Conservation (phyloP, 345 rosid genomes). For the Clausena lansium region DNA sequence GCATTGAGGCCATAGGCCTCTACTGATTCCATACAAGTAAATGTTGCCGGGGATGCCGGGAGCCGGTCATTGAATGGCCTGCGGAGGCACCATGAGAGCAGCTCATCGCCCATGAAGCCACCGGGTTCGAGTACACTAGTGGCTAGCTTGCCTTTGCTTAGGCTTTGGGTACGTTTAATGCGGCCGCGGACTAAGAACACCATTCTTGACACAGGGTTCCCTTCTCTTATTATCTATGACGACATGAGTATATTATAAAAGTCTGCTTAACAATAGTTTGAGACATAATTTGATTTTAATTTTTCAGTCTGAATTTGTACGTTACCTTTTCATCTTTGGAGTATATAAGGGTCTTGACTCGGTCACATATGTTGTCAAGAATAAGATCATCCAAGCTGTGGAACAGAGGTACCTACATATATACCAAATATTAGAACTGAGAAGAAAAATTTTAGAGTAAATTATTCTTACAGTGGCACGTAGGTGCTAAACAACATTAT, state of each 20-base stretch:
- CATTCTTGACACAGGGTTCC: constrained; percentile 86
- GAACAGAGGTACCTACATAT: constrained; percentile 77
- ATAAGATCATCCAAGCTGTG: constrained; percentile 76
- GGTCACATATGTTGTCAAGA: constrained; percentile 88
- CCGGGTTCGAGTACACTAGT: constrained; percentile 70
- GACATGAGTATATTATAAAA: too few relatives aligned
- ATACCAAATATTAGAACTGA: background rate
- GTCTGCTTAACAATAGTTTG: too few relatives aligned
- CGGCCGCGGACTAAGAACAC: constrained; percentile 62
- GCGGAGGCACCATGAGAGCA: constrained; percentile 89
- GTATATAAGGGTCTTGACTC: constrained; percentile 66
- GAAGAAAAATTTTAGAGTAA: too few relatives aligned
- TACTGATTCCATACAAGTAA: constrained; percentile 51
- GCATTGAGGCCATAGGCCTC: constrained; percentile 71
- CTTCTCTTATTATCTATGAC: constrained; percentile 78
- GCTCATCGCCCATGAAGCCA: constrained; percentile 82
- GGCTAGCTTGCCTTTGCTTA: constrained; percentile 71
- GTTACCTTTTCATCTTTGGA: constrained; percentile 78
- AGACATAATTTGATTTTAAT: too few relatives aligned
- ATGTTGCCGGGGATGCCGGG: constrained; percentile 86
- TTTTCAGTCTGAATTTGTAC: background rate
- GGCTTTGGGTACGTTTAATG: constrained; percentile 56
- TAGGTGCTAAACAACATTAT: too few relatives aligned
- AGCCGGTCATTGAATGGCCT: constrained; percentile 79
- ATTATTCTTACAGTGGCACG: too few relatives aligned